Evolutionary conservation across 768 basidiomycete species (phyloP).

Genomic region (Symmetrospora coprosmae): DNA sequence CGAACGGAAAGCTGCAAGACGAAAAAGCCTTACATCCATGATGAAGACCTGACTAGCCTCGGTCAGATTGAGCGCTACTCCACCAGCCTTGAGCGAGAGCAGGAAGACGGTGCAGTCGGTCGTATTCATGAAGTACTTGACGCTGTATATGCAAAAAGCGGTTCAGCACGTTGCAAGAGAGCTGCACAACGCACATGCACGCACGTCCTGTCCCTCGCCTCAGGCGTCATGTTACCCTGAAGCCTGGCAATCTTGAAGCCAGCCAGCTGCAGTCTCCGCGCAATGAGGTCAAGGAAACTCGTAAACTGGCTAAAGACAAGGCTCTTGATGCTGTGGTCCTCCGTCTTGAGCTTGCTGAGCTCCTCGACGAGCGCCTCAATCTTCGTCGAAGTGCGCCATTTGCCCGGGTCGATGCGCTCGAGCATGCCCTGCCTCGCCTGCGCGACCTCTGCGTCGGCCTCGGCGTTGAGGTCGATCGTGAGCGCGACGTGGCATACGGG

Average conservation of each 20-base stretch:
- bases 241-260: slow-evolving; percentile 85
- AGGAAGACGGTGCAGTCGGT: slow-evolving; percentile 94
- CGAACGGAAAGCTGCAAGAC: no score
- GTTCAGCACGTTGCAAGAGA: background rate
- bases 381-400: slow-evolving; percentile 91
- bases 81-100: slow-evolving; percentile 82
- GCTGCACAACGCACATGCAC: background rate
- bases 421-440: slow-evolving; percentile 74
- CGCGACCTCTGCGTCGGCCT: slow-evolving; percentile 38
- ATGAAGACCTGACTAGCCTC: slow-evolving; percentile 39
- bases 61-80: slow-evolving; percentile 76
- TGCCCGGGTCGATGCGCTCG: slow-evolving; percentile 70
- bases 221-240: slow-evolving; percentile 93
- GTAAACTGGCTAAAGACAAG: slow-evolving; percentile 95
- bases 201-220: slow-evolving; percentile 72
- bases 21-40: slow-evolving; percentile 51
- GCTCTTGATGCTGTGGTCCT: slow-evolving; percentile 86
- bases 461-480: slow-evolving; percentile 87
- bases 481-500: slow-evolving; percentile 85
- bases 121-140: slow-evolving; percentile 78
- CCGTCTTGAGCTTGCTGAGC: slow-evolving; percentile 60
- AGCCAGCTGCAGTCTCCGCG: slow-evolving; percentile 75
- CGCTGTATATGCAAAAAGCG: background rate
- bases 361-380: slow-evolving; percentile 94
- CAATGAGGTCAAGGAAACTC: slow-evolving; percentile 81